phyloP scores from a whole-genome alignment of 441 rosid genomes.

The Pelargonium fulgidum region DNA sequence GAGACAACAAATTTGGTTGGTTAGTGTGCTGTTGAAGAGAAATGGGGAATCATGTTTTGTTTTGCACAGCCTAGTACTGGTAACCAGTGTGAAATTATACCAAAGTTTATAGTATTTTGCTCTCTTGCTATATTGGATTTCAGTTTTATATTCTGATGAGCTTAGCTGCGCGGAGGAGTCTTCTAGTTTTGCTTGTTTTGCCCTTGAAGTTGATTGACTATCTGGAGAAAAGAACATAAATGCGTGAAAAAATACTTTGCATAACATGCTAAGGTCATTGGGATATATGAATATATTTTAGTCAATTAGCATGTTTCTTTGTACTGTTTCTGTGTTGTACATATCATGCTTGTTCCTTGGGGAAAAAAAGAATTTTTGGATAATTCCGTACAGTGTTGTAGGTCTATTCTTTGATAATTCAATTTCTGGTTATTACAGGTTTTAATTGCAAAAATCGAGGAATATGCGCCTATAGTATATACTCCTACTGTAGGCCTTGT shows the following conservation, averaged over 20 bases:
- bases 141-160: too few species aligned
- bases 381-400: not conserved
- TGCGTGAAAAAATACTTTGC: not conserved
- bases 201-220: not conserved
- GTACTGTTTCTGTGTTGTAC: not conserved
- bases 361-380: not conserved
- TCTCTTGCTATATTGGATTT: too few species aligned
- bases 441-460: conserved; percentile 81
- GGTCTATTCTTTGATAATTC: not conserved
- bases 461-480: conserved; percentile 98
- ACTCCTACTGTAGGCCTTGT: conserved; percentile 99
- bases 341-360: not conserved
- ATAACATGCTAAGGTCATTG: not conserved
- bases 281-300: not conserved
- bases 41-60: too few species aligned
- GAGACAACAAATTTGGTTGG: too few species aligned
- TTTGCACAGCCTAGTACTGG: too few species aligned
- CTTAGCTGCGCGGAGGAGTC: too few species aligned
- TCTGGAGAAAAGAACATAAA: not conserved
- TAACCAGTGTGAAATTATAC: too few species aligned
- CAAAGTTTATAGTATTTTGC: too few species aligned
- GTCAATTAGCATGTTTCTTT: not conserved
- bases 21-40: too few species aligned
- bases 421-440: conserved; percentile 46
- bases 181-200: too few species aligned